Conservation (phyloP, 352 stramenopile genomes). For the Pythium rhizo-oryzae region DNA sequence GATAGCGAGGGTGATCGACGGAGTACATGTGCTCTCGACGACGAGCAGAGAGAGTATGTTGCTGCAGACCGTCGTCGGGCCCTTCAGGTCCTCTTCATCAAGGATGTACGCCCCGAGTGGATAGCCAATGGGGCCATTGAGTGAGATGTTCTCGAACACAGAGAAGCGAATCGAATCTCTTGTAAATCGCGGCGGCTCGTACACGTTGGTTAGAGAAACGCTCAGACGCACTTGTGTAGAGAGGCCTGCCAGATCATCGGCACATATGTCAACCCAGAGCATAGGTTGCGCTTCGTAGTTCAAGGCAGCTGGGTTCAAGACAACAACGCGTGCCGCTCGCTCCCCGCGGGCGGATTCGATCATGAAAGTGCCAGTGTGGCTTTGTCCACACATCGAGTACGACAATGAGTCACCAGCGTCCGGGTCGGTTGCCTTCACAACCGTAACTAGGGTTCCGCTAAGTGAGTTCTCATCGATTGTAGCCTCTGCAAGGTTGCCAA, state of each 20-base stretch:
- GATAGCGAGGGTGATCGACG: conserved; percentile 16
- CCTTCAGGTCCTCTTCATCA: conserved; percentile 31
- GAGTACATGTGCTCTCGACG: conserved; percentile 12
- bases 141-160: conserved; percentile 33
- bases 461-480: conserved; percentile 29
- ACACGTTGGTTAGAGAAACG: conserved; percentile 49
- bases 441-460: conserved; percentile 26
- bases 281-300: conserved; percentile 43
- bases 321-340: conserved; percentile 29
- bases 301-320: conserved; percentile 38
- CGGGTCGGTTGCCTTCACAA: conserved; percentile 37
- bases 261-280: conserved; percentile 56
- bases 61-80: conserved; percentile 1
- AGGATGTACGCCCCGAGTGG: conserved; percentile 21
- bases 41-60: conserved; percentile 5
- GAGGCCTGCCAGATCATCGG: conserved; percentile 40
- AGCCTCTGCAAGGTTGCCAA: not conserved
- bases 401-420: conserved; percentile 39
- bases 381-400: conserved; percentile 57
- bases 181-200: conserved; percentile 48
- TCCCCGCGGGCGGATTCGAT: conserved; percentile 22
- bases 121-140: conserved; percentile 11
- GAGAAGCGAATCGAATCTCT: conserved; percentile 31
- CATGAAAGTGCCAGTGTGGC: conserved; percentile 34
- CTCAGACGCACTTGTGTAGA: conserved; percentile 27